A percentile compares a stretch with the other conserved stretches of the same genome.
Evolutionary conservation across 1,139 yeast genomes (phyloP).

Genomic region (Hyphopichia fennica): DNA sequence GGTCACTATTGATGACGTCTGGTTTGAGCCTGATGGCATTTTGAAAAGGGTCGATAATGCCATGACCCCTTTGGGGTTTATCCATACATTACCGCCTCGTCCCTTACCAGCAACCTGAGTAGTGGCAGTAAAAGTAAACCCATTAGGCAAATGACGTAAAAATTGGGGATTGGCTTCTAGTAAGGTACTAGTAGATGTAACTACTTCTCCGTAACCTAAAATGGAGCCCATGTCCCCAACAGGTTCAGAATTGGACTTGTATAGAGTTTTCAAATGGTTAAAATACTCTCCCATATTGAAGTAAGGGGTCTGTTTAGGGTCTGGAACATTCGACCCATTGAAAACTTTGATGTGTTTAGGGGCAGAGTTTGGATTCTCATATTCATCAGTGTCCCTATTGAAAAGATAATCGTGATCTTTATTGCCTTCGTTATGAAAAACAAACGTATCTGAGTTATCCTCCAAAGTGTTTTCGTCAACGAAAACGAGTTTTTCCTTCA

Average conservation of each 20-base stretch:
- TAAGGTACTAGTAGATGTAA: constrained; percentile 82
- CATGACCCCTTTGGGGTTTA: constrained; percentile 88
- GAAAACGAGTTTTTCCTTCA: constrained; percentile 44
- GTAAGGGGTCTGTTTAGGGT: constrained; percentile 60
- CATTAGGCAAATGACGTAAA: constrained; percentile 64
- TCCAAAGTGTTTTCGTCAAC: constrained; percentile 43
- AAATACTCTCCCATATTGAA: constrained; percentile 66
- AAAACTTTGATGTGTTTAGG: constrained; percentile 53
- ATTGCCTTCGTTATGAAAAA: constrained; percentile 35
- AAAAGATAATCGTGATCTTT: constrained; percentile 17
- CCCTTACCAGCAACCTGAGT: constrained; percentile 92
- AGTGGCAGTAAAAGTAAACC: constrained; percentile 71
- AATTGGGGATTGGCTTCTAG: constrained; percentile 70
- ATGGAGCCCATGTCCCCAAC: constrained; percentile 54
- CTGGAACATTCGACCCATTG: constrained; percentile 44
- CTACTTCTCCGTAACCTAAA: constrained; percentile 80
- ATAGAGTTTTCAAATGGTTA: constrained; percentile 36
- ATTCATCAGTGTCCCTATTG: constrained; percentile 20
- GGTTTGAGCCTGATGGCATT: constrained; percentile 49
- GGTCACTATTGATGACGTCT: constrained; percentile 57
- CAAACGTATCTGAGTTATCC: constrained; percentile 56
- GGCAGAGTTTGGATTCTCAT: constrained; percentile 54
- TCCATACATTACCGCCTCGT: constrained; percentile 94
- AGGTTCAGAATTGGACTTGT: constrained; percentile 16
- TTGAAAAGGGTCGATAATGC: constrained; percentile 76